Percentiles rank a stretch among this genome's conserved stretches.
Conservation (phyloP, 805 yeast species). For the Candida montana region DNA sequence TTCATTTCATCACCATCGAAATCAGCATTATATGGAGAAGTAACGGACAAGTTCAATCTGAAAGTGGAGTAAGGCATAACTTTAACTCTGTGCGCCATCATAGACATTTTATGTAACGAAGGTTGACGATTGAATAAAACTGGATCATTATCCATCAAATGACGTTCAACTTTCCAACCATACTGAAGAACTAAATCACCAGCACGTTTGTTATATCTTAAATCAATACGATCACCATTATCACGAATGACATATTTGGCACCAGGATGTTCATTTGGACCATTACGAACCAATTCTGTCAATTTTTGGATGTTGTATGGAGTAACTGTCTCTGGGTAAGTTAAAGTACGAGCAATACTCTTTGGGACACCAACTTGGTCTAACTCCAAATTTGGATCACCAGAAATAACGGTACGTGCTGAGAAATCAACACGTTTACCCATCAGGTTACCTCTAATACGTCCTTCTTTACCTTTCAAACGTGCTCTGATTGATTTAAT, state of each 20-base stretch:
- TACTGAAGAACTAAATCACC: conserved; percentile 97
- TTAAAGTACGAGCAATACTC: conserved; percentile 89
- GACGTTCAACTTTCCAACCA: conserved; percentile 99
- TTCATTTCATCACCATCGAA: conserved; percentile 99
- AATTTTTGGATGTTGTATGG: conserved; percentile 93
- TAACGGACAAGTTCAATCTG: conserved; percentile 92
- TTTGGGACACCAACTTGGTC: conserved; percentile 99
- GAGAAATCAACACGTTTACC: conserved; percentile 99
- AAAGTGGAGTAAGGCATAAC: conserved; percentile 99
- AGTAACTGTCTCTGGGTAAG: conserved; percentile 96
- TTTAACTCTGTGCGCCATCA: conserved; percentile 98
- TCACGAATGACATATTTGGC: conserved; percentile 98
- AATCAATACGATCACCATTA: conserved; percentile 97
- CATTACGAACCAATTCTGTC: conserved; percentile 91
- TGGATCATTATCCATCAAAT: conserved; percentile 95
- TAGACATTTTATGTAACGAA: conserved; percentile 97
- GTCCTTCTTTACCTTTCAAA: conserved; percentile 98
- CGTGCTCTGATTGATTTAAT: conserved; percentile 99
- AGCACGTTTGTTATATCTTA: conserved; percentile 94
- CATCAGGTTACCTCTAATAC: conserved; percentile 97
- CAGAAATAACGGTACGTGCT: conserved; percentile 98
- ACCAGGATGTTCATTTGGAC: conserved; percentile 99
- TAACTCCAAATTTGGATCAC: conserved; percentile 95
- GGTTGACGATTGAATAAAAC: conserved; percentile 99
- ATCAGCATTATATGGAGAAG: conserved; percentile 99